Base-by-base conservation (phyloP, 1,284 basidiomycete genomes). In the Schizophyllum amplum region DNA sequence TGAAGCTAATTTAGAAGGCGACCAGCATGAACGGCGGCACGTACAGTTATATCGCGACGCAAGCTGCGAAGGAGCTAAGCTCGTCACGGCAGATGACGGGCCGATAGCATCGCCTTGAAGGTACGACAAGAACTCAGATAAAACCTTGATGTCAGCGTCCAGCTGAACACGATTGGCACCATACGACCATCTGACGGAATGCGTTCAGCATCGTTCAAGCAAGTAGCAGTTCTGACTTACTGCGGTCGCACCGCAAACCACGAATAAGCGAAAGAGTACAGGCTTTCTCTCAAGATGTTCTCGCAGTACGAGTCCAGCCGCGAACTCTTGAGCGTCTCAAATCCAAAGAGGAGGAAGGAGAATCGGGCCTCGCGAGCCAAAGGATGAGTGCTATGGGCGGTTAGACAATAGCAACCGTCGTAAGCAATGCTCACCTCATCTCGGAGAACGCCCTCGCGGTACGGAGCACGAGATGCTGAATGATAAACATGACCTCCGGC, bases 181-280 rank as follows among this genome's bases (percentile, higher is more conserved):
- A 68, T 89, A 98, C 4, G 94, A 88, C 95, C 96, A 99, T 64
- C 92, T 94, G 60, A 17, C 42, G 26, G 51, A 26, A n/a, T 47
- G 51, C 33, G 26, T 21, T 27, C 24, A 61, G 21, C 60, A 55
- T 46, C 21, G 27, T 48, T 24, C 23, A 47, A 26, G 53, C 17
- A 47, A 46, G 49, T 46, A 13, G 51, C 33, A 52, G 51, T 47
- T 2, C 52, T 2, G 1, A 72, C 89, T 70, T 67, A 94, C 92
- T 92, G 90, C 9, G 93, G 91, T 15, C 87, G 81, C 33, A 87
- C 81, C n/a, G 87, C 77, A 71, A 99, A 99, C 97, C 97, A 99
- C 4, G 85, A 83, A 62, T 94, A 91, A 0, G 92, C 93, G 1
- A 87, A 81, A 9, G 75, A 72, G 70, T 93, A 98, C 11, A 99